phyloP scores from a whole-genome alignment of 495 filamentous ascomycete species.

The Penicillium coffeae region DNA sequence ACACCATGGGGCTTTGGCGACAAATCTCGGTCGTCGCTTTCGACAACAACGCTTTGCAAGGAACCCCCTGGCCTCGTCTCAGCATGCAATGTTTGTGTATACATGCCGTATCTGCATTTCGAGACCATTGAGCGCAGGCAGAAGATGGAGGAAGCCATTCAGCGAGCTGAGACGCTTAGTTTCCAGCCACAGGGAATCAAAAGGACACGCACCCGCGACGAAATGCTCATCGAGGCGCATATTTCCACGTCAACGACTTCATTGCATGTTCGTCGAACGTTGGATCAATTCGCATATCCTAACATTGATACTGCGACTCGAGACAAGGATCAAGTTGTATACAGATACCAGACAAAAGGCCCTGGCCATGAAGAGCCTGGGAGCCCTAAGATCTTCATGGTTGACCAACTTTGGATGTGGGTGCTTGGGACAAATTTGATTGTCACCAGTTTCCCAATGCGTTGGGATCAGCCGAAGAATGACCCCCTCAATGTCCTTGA shows the following conservation, averaged over 20 bases:
- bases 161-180: constrained; percentile 36
- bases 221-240: constrained; percentile 63
- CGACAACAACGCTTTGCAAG: constrained; percentile 26
- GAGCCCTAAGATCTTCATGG: constrained; percentile 66
- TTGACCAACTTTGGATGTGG: constrained; percentile 74
- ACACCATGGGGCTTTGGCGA: constrained; percentile 16
- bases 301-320: constrained; percentile 64
- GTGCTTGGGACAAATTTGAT: constrained; percentile 61
- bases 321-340: constrained; percentile 69
- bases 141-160: constrained; percentile 59
- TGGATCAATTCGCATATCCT: constrained; percentile 71
- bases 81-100: constrained; percentile 52
- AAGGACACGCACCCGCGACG: constrained; percentile 45
- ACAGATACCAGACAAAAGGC: constrained; percentile 52
- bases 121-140: constrained; percentile 55
- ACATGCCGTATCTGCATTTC: constrained; percentile 69
- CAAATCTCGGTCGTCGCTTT: constrained; percentile 16
- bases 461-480: constrained; percentile 68
- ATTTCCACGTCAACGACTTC: constrained; percentile 50
- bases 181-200: constrained; percentile 22
- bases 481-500: constrained; percentile 62
- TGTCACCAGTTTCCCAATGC: constrained; percentile 63
- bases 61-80: constrained; percentile 21
- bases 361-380: constrained; percentile 25
- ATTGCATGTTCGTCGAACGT: constrained; percentile 62